Conservation (phyloP, 2,329 filamentous ascomycete species). For the Rasamsonia emersonii region DNA sequence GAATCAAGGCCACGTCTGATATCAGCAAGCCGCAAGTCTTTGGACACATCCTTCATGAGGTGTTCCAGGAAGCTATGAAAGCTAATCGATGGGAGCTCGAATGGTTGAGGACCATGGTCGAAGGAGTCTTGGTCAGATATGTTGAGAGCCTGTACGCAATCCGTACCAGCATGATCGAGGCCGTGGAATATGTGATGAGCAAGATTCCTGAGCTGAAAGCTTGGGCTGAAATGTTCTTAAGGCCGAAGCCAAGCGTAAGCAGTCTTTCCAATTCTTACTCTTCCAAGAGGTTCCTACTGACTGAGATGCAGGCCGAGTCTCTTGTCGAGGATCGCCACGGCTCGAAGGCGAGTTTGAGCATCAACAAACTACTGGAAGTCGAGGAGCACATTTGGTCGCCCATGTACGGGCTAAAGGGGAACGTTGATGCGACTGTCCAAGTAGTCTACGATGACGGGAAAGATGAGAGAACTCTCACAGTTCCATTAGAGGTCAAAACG, state of each 20-base stretch:
- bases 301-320: conserved; percentile 50
- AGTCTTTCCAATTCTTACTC: background rate
- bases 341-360: conserved; percentile 67
- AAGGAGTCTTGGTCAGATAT: conserved; percentile 62
- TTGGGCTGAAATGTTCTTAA: conserved; percentile 79
- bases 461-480: conserved; percentile 62
- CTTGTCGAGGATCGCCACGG: conserved; percentile 72
- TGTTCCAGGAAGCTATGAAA: conserved; percentile 85
- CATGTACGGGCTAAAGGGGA: conserved; percentile 93
- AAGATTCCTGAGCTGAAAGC: conserved; percentile 73
- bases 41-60: conserved; percentile 85
- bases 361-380: conserved; percentile 90
- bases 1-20: conserved; percentile 82
- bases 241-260: conserved; percentile 57
- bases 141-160: conserved; percentile 87
- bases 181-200: conserved; percentile 68
- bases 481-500: conserved; percentile 93
- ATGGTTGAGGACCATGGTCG: conserved; percentile 60
- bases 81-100: conserved; percentile 68
- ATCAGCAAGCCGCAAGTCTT: conserved; percentile 76
- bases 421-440: conserved; percentile 94
- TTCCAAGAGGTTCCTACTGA: conserved; percentile 17
- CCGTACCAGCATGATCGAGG: conserved; percentile 62
- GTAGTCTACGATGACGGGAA: conserved; percentile 66
- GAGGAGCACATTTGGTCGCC: conserved; percentile 99